Percentiles rank a stretch among this genome's conserved stretches.
Evolutionary conservation across 768 basidiomycete genomes (phyloP).

Genomic region (Hericium erinaceus): DNA sequence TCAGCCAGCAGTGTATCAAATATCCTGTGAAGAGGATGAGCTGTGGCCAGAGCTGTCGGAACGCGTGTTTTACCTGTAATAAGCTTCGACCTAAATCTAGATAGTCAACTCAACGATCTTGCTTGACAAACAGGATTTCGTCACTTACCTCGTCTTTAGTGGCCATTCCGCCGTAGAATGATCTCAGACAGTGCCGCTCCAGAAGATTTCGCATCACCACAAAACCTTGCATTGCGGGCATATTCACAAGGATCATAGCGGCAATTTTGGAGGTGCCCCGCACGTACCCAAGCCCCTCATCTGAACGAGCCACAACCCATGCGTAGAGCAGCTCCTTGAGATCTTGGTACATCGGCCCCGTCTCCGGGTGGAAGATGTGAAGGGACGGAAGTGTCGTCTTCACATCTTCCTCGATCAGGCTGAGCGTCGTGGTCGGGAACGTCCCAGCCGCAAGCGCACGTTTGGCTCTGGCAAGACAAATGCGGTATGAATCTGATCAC

Average conservation of each 20-base stretch:
- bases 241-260: conserved; percentile 80
- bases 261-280: conserved; percentile 64
- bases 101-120: background rate
- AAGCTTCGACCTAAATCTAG: conserved; percentile 65
- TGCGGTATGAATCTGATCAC: conserved; percentile 58
- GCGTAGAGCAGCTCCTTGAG: conserved; percentile 78
- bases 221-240: conserved; percentile 69
- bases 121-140: conserved; percentile 8
- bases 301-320: conserved; percentile 80
- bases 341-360: conserved; percentile 74
- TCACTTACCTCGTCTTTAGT: conserved; percentile 70
- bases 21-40: conserved; percentile 40
- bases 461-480: conserved; percentile 64
- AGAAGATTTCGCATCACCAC: conserved; percentile 78
- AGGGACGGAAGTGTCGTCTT: conserved; percentile 61
- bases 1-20: conserved; percentile 90
- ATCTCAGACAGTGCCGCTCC: conserved; percentile 75
- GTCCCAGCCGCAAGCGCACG: conserved; percentile 54
- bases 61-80: conserved; percentile 54
- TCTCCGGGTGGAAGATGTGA: conserved; percentile 70
- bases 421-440: conserved; percentile 57
- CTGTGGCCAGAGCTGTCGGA: background rate
- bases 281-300: conserved; percentile 73
- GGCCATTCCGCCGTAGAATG: conserved; percentile 69
- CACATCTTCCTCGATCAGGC: conserved; percentile 68